A percentile compares a stretch with the other conserved stretches of the same genome.
Conservation (phyloP, 345 rosid genomes). For the Punica granatum region DNA sequence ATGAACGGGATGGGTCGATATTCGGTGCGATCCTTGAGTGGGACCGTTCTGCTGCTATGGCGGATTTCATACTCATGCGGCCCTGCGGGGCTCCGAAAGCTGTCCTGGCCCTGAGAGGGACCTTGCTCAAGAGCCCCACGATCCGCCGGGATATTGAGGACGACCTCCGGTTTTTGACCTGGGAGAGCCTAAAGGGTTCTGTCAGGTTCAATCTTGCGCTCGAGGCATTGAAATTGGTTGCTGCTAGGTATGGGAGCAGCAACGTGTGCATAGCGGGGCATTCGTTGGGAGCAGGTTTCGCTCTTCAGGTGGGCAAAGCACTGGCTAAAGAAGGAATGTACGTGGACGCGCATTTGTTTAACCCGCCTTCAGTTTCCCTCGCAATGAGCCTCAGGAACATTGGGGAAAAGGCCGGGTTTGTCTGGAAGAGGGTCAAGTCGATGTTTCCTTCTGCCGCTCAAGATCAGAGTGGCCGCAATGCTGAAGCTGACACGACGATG, state of each 20-base stretch:
- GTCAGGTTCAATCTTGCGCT: conserved; percentile 68
- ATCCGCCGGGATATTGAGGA: conserved; percentile 80
- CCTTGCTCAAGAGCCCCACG: conserved; percentile 72
- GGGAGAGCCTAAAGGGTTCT: conserved; percentile 95
- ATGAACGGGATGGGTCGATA: conserved; percentile 77
- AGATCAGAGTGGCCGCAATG: conserved; percentile 7
- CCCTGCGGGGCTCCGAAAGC: conserved; percentile 93
- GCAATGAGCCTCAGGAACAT: conserved; percentile 90
- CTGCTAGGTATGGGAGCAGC: conserved; percentile 66
- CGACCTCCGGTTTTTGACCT: conserved; percentile 89
- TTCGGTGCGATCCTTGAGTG: conserved; percentile 90
- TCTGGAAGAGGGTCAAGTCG: conserved; percentile 70
- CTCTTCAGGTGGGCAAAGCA: conserved; percentile 92
- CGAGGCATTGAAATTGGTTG: conserved; percentile 52
- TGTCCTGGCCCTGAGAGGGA: conserved; percentile 74
- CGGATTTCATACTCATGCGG: conserved; percentile 68
- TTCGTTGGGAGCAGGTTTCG: conserved; percentile 94
- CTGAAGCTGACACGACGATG: conserved; percentile 14
- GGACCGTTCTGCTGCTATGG: conserved; percentile 80
- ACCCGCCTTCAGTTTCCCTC: conserved; percentile 82
- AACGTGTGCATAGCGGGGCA: conserved; percentile 85
- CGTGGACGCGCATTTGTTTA: conserved; percentile 88
- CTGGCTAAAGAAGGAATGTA: conserved; percentile 73
- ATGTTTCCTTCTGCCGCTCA: conserved; percentile 59
- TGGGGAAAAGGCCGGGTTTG: conserved; percentile 69